Percentiles rank a stretch among this genome's conserved stretches.
These are phyloP conservation scores for Blyttiomyces sp. DNA, from an alignment of 371 early-diverging fungal species.

Conservation along the genomic window DNA sequence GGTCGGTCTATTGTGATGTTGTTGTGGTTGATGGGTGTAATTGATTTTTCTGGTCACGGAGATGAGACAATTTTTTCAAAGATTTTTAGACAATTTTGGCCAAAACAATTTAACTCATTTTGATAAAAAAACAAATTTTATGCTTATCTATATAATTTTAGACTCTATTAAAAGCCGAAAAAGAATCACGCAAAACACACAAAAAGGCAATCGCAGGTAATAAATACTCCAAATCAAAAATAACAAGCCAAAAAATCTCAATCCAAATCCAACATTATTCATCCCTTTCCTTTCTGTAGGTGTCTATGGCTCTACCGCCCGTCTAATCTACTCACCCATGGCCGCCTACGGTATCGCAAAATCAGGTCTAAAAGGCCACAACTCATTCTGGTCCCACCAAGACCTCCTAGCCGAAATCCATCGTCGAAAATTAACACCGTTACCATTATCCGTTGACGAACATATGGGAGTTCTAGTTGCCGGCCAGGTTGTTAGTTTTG, in stretches of 20 bases:
- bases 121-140: no score
- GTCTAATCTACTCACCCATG: constrained; percentile 11
- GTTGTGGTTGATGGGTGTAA: no score
- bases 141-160: no score
- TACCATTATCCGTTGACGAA: constrained; percentile 14
- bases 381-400: constrained; percentile 12
- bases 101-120: no score
- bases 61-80: no score
- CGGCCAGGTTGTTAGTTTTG: constrained; percentile 11
- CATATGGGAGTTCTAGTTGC: constrained; percentile 5
- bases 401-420: constrained; percentile 13
- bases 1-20: no score
- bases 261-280: not conserved
- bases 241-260: not conserved
- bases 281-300: not conserved
- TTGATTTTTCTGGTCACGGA: no score
- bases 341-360: constrained; percentile 16
- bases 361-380: not conserved
- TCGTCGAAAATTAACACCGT: constrained; percentile 7
- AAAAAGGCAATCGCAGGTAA: constrained; percentile 2
- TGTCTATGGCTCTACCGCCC: constrained; percentile 9
- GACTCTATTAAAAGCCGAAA: constrained; percentile 17
- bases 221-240: not conserved
- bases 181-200: not conserved
- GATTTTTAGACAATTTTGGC: no score